Evolutionary conservation across 129 eudicot genomes (phyloP).

Genomic region (Flaveria robusta): DNA sequence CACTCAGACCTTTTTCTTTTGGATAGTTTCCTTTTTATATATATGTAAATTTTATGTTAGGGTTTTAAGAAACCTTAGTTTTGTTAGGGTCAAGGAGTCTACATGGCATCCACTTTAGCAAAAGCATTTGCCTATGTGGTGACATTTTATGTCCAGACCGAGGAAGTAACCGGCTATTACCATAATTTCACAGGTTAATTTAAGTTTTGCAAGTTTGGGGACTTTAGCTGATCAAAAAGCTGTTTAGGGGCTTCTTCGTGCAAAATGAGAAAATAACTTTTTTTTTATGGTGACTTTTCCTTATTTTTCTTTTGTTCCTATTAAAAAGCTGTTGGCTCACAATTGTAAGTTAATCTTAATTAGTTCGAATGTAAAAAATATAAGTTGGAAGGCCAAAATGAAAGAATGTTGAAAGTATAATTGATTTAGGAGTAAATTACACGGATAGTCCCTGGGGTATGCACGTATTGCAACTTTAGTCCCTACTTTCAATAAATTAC

Average conservation of each 20-base stretch:
- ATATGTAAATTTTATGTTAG: too few species aligned
- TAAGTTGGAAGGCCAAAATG: too few species aligned
- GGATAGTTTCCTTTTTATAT: neutral
- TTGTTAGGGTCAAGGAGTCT: conserved; percentile 1
- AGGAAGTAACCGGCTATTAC: neutral
- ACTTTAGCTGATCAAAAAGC: neutral
- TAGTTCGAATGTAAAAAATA: too few species aligned
- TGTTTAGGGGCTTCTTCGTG: neutral
- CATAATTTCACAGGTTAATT: neutral
- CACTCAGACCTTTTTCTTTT: neutral
- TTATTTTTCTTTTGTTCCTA: neutral
- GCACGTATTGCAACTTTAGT: too few species aligned
- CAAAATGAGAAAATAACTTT: neutral
- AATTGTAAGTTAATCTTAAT: too few species aligned
- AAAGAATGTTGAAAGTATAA: too few species aligned
- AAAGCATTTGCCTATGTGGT: neutral
- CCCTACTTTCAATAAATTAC: too few species aligned
- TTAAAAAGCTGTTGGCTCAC: neutral
- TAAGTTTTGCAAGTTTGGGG: neutral
- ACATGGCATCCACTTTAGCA: neutral
- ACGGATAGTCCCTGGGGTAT: too few species aligned
- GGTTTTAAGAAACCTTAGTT: conserved; percentile 7
- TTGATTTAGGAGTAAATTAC: too few species aligned
- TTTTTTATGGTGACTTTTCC: neutral
- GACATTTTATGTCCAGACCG: neutral